Evolutionary conservation across 2,329 filamentous ascomycete genomes (phyloP).

Genomic region (Fusarium euwallaceae): DNA sequence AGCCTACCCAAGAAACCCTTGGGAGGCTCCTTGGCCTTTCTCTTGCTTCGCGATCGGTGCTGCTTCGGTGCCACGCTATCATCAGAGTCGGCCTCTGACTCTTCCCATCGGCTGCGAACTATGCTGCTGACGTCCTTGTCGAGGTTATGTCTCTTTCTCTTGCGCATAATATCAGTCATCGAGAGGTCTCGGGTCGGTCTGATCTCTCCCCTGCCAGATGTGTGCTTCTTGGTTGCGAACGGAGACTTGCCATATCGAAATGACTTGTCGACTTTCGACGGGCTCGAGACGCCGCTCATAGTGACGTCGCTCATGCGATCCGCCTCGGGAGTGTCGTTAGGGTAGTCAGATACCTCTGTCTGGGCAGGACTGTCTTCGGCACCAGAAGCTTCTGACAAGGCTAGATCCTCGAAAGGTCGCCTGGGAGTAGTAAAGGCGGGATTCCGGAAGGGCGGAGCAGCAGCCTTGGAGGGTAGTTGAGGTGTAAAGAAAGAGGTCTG

Average conservation of each 20-base stretch:
- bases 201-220: conserved; percentile 75
- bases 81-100: conserved; percentile 65
- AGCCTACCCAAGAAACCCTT: conserved; percentile 57
- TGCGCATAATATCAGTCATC: conserved; percentile 63
- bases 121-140: conserved; percentile 67
- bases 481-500: conserved; percentile 63
- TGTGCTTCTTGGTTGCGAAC: conserved; percentile 55
- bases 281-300: conserved; percentile 60
- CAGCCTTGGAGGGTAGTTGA: conserved; percentile 56
- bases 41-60: conserved; percentile 42
- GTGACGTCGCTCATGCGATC: conserved; percentile 60
- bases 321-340: conserved; percentile 65
- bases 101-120: conserved; percentile 60
- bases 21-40: conserved; percentile 35
- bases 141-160: conserved; percentile 65
- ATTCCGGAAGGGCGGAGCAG: conserved; percentile 70
- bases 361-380: conserved; percentile 71
- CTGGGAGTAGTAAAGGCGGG: conserved; percentile 75
- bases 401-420: conserved; percentile 66
- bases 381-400: conserved; percentile 68
- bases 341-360: conserved; percentile 68
- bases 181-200: conserved; percentile 58
- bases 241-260: conserved; percentile 59
- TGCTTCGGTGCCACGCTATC: conserved; percentile 41
- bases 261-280: conserved; percentile 61